Conservation (phyloP, 805 yeast genomes). For the Clavispora santaluciae region DNA sequence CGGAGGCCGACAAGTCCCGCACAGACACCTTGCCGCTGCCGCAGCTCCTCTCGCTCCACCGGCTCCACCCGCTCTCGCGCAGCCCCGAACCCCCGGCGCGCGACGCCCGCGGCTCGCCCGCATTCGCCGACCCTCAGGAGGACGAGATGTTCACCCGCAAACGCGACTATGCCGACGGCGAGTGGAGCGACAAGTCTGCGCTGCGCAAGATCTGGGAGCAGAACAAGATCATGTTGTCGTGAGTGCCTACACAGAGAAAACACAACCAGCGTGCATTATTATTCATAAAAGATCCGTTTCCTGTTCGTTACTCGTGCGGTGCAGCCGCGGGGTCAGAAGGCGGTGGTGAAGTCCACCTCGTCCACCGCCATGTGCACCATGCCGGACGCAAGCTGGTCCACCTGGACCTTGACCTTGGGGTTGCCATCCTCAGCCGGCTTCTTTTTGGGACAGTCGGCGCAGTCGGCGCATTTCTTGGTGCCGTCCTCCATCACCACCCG, state of each 20-base stretch:
- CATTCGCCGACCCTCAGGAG: background rate
- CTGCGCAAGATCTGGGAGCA: slow-evolving; percentile 16
- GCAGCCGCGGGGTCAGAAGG: too few species aligned
- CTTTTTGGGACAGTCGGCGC: slow-evolving; percentile 27
- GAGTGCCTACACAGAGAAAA: background rate
- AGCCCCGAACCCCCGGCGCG: slow-evolving; percentile 1
- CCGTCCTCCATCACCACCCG: slow-evolving; percentile 19
- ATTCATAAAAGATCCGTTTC: background rate
- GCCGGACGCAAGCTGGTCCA: slow-evolving; percentile 3
- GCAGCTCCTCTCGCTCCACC: slow-evolving; percentile 4
- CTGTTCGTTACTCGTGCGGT: background rate
- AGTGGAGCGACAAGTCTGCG: slow-evolving; percentile 7
- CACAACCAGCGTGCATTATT: background rate
- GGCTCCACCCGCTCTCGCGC: slow-evolving; percentile 3
- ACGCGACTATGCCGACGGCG: slow-evolving; percentile 3
- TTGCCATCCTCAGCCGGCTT: slow-evolving; percentile 6
- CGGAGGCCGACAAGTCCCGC: background rate
- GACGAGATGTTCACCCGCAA: slow-evolving; percentile 4
- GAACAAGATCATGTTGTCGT: slow-evolving; percentile 14
- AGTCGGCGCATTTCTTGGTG: slow-evolving; percentile 23
- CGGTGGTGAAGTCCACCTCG: slow-evolving; percentile 8
- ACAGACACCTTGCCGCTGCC: slow-evolving; percentile 1
- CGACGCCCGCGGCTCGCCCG: background rate
- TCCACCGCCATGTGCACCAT: background rate
- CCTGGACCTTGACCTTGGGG: slow-evolving; percentile 9